Evolutionary conservation across 2,329 filamentous ascomycete genomes (phyloP).

Genomic region (Fusarium xyrophilum): DNA sequence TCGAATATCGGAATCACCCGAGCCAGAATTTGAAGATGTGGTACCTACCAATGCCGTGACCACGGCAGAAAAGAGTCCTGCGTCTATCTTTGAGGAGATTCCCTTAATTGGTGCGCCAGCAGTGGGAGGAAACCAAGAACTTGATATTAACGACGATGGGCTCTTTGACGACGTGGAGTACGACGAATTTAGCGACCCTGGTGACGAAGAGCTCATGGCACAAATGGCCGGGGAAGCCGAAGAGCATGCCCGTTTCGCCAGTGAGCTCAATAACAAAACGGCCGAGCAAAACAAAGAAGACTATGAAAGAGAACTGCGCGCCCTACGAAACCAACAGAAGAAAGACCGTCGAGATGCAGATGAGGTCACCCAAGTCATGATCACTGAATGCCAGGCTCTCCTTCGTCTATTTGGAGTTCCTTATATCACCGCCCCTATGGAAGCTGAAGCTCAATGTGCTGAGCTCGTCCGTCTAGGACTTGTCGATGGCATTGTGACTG

Average conservation of each 20-base stretch:
- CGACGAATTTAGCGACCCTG: conserved; percentile 80
- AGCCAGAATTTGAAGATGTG: conserved; percentile 49
- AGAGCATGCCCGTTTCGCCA: conserved; percentile 92
- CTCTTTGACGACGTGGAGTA: conserved; percentile 68
- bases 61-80: conserved; percentile 11
- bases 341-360: conserved; percentile 96
- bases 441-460: conserved; percentile 97
- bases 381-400: conserved; percentile 91
- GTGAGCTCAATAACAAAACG: conserved; percentile 79
- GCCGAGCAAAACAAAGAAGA: conserved; percentile 73
- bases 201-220: conserved; percentile 87
- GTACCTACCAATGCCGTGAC: conserved; percentile 33
- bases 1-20: conserved; percentile 45
- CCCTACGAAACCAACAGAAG: conserved; percentile 91
- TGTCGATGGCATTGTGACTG: conserved; percentile 96
- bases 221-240: conserved; percentile 90
- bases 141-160: conserved; percentile 49
- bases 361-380: conserved; percentile 95
- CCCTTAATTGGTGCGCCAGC: neutral
- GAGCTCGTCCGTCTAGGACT: conserved; percentile 85
- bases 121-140: neutral
- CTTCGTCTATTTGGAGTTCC: conserved; percentile 90
- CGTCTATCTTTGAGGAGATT: conserved; percentile 26
- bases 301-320: conserved; percentile 86
- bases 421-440: conserved; percentile 98